Conservation (phyloP, 192 early-diverging fungal genomes). For the Jimgerdemannia flammicorona region DNA sequence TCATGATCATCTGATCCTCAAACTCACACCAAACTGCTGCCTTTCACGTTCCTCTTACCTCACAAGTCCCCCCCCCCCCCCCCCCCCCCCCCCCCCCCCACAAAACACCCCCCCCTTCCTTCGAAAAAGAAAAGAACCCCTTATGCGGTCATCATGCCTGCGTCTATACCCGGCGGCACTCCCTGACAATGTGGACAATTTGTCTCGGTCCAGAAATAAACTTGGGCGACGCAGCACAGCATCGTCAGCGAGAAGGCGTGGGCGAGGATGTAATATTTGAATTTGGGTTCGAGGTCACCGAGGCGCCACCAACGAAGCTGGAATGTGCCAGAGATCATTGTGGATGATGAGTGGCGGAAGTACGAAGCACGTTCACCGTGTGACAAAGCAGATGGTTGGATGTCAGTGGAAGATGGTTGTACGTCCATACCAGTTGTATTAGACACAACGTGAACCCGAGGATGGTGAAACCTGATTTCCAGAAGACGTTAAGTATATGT, state of each 20-base stretch:
- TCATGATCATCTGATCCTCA: too few relatives aligned
- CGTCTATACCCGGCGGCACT: too few relatives aligned
- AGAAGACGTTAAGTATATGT: neutral
- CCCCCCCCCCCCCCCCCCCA: too few relatives aligned
- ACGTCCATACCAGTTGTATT: conserved; percentile 28
- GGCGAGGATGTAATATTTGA: conserved; percentile 32
- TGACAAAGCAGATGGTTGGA: neutral
- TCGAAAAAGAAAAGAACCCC: too few relatives aligned
- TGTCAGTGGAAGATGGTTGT: neutral
- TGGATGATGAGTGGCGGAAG: neutral
- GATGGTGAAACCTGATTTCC: conserved; percentile 5
- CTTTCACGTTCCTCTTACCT: too few relatives aligned
- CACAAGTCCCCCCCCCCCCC: too few relatives aligned
- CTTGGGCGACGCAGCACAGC: conserved; percentile 35
- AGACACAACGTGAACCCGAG: conserved; percentile 30
- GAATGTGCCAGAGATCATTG: neutral
- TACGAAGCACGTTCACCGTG: neutral
- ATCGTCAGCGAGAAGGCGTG: conserved; percentile 29
- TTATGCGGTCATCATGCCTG: too few relatives aligned
- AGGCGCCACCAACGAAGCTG: conserved; percentile 44
- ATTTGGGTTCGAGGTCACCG: conserved; percentile 50
- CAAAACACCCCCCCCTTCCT: too few relatives aligned
- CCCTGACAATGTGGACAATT: neutral
- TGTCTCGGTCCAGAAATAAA: conserved; percentile 37
- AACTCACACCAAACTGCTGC: too few relatives aligned